Evolutionary conservation across 768 basidiomycete genomes (phyloP).

Genomic region (button mushroom (Agaricus bisporus)): DNA sequence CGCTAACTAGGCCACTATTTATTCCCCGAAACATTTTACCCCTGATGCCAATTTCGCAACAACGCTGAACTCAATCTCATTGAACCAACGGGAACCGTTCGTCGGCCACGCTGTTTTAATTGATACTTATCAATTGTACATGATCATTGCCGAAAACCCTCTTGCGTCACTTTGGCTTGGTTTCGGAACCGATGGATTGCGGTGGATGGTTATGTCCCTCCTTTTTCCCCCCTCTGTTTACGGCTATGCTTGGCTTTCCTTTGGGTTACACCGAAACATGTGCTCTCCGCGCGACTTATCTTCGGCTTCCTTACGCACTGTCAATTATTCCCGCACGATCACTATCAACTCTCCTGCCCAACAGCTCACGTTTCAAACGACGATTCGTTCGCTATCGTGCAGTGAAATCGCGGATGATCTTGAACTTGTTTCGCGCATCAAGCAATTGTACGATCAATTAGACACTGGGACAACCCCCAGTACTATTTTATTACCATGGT

Average conservation of each 20-base stretch:
- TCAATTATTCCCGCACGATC: not conserved
- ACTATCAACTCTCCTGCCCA: not conserved
- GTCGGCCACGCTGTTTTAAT: slow-evolving; percentile 7
- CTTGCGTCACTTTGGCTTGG: slow-evolving; percentile 1
- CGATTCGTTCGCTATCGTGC: slow-evolving; percentile 60
- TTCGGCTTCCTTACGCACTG: not conserved
- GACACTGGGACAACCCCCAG: slow-evolving; percentile 69
- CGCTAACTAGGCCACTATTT: no score
- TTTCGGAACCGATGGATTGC: not conserved
- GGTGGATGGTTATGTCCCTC: not conserved
- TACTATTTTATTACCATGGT: slow-evolving; percentile 70
- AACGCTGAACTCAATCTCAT: not conserved
- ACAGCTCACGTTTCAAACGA: slow-evolving; percentile 69
- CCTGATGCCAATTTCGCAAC: no score
- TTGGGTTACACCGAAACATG: slow-evolving; percentile 7
- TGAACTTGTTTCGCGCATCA: slow-evolving; percentile 53
- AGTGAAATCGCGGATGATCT: slow-evolving; percentile 67
- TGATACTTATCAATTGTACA: not conserved
- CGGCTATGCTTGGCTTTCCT: not conserved
- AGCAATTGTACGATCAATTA: slow-evolving; percentile 58
- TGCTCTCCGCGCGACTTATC: not conserved
- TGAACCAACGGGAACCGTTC: not conserved
- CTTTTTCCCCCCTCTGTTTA: not conserved
- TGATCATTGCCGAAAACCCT: not conserved
- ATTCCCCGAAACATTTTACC: no score